Evolutionary conservation across 768 basidiomycete species (phyloP).

Genomic region (Mycena rebaudengoi): DNA sequence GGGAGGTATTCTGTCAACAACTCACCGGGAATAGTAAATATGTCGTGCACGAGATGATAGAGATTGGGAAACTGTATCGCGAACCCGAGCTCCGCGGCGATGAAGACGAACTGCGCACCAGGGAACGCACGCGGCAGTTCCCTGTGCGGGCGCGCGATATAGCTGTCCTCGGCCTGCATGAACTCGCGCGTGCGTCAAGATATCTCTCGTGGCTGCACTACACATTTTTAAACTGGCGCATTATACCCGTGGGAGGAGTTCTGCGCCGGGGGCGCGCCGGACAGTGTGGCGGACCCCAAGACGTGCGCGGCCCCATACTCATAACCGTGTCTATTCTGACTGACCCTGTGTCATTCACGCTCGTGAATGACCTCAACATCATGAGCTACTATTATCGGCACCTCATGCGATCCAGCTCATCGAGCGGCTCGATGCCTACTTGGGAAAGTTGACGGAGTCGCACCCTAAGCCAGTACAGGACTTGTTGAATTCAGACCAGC

Average conservation of each 20-base stretch:
- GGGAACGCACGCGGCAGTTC: background rate
- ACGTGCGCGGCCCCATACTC: background rate
- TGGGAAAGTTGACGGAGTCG: no score
- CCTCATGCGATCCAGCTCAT: background rate
- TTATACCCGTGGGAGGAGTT: slow-evolving; percentile 3
- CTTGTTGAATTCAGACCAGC: no score
- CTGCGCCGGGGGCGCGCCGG: background rate
- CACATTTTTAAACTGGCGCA: background rate
- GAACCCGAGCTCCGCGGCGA: background rate
- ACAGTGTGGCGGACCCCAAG: background rate
- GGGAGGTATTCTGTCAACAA: no score
- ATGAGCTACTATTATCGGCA: background rate
- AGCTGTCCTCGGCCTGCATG: background rate
- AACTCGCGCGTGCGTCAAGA: background rate
- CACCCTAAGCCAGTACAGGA: no score
- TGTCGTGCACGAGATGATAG: no score
- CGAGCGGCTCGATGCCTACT: background rate
- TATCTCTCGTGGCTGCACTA: background rate
- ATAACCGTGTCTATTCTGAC: background rate
- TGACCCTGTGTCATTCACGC: background rate
- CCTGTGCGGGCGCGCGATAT: background rate
- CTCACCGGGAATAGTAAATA: no score
- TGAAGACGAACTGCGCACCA: background rate
- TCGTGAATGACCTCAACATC: slow-evolving; percentile 1
- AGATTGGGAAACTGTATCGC: no score